Conservation (phyloP, 768 basidiomycete species). For the Ramaria sp. region DNA sequence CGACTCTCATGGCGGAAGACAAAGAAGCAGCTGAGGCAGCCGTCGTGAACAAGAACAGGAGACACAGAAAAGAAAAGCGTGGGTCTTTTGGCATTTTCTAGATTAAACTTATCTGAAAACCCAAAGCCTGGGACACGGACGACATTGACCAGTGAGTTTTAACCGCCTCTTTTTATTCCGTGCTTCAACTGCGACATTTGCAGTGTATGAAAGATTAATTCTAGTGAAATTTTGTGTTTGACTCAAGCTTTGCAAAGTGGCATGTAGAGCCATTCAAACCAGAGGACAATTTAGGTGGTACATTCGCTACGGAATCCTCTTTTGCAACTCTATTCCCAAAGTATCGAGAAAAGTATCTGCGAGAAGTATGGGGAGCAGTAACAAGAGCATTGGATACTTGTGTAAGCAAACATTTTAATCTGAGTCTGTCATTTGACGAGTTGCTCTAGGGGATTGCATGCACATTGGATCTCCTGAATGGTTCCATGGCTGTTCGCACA, state of each 20-base stretch:
- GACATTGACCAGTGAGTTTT: conserved; percentile 90
- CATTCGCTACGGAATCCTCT: conserved; percentile 91
- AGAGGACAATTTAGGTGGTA: conserved; percentile 66
- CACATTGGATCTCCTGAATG: conserved; percentile 89
- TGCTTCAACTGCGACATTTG: conserved; percentile 1
- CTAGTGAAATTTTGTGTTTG: not conserved
- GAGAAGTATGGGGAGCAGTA: conserved; percentile 90
- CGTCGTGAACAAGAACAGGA: conserved; percentile 72
- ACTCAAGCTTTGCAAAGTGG: conserved; percentile 45
- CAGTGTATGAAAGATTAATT: conserved; percentile 19
- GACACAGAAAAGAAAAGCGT: conserved; percentile 94
- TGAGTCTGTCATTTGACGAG: not conserved
- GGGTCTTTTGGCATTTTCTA: conserved; percentile 20
- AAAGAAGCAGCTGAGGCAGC: conserved; percentile 23
- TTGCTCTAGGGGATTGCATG: conserved; percentile 67
- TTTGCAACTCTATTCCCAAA: conserved; percentile 98
- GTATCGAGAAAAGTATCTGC: conserved; percentile 92
- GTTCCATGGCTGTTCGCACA: conserved; percentile 94
- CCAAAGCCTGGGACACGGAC: conserved; percentile 93
- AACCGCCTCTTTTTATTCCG: not conserved
- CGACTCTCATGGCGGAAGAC: conserved; percentile 15
- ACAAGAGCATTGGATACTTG: conserved; percentile 74
- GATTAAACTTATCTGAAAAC: conserved; percentile 11
- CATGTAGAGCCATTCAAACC: conserved; percentile 72
- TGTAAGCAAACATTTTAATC: conserved; percentile 29